These are phyloP conservation scores for Liriodendron chinense DNA, from an alignment of 164 flowering plant genomes.

Conservation along the genomic window DNA sequence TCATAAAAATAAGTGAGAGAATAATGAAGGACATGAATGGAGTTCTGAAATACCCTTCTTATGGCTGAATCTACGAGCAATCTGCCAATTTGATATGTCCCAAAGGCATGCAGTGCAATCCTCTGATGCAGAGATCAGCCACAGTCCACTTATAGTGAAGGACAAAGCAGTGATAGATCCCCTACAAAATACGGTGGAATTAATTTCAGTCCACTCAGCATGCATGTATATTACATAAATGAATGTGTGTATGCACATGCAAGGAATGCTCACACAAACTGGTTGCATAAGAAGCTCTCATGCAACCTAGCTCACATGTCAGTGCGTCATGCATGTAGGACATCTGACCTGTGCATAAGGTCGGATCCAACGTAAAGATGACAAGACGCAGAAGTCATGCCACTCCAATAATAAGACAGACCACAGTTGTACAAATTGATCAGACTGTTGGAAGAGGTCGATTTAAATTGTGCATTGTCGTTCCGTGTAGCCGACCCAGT, in stretches of 20 bases:
- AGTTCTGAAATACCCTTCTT: conserved; percentile 36
- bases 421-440: no score
- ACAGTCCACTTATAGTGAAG: conserved; percentile 29
- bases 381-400: no score
- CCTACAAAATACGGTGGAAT: conserved; percentile 24
- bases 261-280: not conserved
- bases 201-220: not conserved
- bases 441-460: no score
- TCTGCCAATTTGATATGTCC: conserved; percentile 33
- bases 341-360: no score
- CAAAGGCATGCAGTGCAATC: conserved; percentile 56
- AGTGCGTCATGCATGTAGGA: no score
- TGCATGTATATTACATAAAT: not conserved
- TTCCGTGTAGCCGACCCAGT: no score
- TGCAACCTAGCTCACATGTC: not conserved
- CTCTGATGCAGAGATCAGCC: conserved; percentile 49
- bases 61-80: conserved; percentile 37
- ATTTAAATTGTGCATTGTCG: no score
- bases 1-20: not conserved
- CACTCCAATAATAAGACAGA: no score
- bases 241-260: not conserved
- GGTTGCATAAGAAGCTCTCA: not conserved
- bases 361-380: no score
- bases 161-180: conserved; percentile 50
- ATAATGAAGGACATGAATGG: not conserved